Conservation (phyloP, 768 basidiomycete genomes). For the Lentinula aciculospora region DNA sequence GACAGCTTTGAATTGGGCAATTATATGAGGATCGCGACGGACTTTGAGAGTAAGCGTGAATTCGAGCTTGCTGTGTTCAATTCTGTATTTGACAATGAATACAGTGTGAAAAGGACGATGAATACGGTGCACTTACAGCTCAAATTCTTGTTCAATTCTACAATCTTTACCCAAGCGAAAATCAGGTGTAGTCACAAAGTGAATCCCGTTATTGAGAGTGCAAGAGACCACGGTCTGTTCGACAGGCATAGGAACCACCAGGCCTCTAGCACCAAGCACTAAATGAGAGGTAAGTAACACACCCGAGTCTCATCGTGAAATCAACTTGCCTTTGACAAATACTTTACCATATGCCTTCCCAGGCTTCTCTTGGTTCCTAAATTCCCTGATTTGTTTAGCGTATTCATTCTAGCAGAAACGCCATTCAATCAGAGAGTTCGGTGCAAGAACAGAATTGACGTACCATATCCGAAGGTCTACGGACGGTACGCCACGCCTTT, state of each 20-base stretch:
- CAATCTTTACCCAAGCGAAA: conserved; percentile 51
- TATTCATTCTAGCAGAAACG: conserved; percentile 72
- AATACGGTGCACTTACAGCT: conserved; percentile 53
- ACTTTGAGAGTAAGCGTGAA: conserved; percentile 89
- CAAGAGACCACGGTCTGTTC: conserved; percentile 73
- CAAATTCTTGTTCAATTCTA: conserved; percentile 84
- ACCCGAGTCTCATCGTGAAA: background rate
- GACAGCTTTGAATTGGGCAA: conserved; percentile 67
- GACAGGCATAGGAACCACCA: conserved; percentile 76
- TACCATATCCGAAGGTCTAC: conserved; percentile 94
- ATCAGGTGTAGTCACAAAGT: conserved; percentile 89
- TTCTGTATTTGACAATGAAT: conserved; percentile 35
- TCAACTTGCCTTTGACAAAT: conserved; percentile 77
- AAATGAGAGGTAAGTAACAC: conserved; percentile 10
- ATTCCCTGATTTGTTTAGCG: conserved; percentile 83
- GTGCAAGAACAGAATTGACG: conserved; percentile 28
- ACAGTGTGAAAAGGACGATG: background rate
- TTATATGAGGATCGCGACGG: conserved; percentile 80
- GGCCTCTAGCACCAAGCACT: conserved; percentile 75
- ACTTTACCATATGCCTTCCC: conserved; percentile 88
- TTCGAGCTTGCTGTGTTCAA: conserved; percentile 92
- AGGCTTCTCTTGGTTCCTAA: conserved; percentile 66
- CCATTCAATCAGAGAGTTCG: conserved; percentile 7
- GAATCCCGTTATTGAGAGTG: conserved; percentile 94
- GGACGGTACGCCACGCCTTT: conserved; percentile 81